Evolutionary conservation across 2,329 filamentous ascomycete species (phyloP).

Genomic region (Mycosphaerella arachidis): DNA sequence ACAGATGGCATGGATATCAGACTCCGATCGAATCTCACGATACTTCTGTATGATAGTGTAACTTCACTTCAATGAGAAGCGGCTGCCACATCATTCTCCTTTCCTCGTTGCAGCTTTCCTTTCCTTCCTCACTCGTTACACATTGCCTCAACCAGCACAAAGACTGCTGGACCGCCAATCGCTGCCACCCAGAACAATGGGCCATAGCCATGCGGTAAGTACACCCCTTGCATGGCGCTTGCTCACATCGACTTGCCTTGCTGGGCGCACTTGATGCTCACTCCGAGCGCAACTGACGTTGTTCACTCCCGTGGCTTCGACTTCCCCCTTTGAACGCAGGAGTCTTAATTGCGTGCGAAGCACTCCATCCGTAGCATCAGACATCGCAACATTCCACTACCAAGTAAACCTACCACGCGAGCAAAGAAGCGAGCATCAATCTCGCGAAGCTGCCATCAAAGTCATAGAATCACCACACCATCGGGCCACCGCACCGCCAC

Average conservation of each 20-base stretch:
- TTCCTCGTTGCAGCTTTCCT: not conserved
- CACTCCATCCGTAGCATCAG: not conserved
- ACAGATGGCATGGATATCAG: slow-evolving; percentile 1
- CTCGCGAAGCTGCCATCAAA: not conserved
- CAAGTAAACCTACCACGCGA: not conserved
- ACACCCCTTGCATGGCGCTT: not conserved
- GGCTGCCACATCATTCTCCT: not conserved
- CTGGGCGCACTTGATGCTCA: not conserved
- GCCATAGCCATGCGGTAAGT: not conserved
- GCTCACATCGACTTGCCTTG: not conserved
- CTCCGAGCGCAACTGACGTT: not conserved
- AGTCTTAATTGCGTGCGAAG: not conserved
- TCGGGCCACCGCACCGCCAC: not conserved
- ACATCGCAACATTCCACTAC: not conserved
- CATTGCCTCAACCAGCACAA: not conserved
- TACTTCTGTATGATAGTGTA: slow-evolving; percentile 5
- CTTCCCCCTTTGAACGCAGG: not conserved
- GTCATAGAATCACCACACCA: too few relatives aligned
- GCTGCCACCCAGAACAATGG: not conserved
- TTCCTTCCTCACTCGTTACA: not conserved
- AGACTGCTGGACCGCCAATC: not conserved
- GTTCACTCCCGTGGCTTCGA: not conserved
- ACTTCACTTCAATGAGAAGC: not conserved
- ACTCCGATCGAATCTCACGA: not conserved
- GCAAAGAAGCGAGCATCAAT: not conserved